A percentile compares a stretch with the other conserved stretches of the same genome.
Evolutionary conservation across 345 rosid species (phyloP).

Genomic region (Arabidopsis arenosa): DNA sequence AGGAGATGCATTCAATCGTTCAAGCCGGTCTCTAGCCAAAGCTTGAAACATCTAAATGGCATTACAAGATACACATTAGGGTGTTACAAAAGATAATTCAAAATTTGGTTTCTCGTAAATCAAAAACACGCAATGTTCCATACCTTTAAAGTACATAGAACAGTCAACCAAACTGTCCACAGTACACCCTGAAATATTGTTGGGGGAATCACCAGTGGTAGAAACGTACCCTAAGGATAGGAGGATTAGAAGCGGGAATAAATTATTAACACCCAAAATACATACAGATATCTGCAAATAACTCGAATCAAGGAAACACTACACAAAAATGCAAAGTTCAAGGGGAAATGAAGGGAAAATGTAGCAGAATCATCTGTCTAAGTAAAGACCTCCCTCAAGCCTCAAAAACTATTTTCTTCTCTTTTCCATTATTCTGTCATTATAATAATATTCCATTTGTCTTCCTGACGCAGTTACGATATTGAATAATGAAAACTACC

Average conservation of each 20-base stretch:
- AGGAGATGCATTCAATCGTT: constrained; percentile 94
- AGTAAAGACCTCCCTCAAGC: constrained; percentile 25
- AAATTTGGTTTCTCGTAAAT: constrained; percentile 13
- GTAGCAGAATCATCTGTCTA: constrained; percentile 16
- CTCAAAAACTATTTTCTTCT: constrained; percentile 8
- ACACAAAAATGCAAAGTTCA: constrained; percentile 15
- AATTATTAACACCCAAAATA: constrained; percentile 9
- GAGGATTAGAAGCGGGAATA: constrained; percentile 1
- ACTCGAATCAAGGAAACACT: constrained; percentile 1
- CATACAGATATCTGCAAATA: background rate
- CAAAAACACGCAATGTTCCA: constrained; percentile 20
- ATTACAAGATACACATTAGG: constrained; percentile 33
- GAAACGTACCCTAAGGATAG: constrained; percentile 76
- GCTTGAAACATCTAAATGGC: constrained; percentile 93
- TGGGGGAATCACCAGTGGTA: constrained; percentile 88
- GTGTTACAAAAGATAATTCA: constrained; percentile 8
- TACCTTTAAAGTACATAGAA: constrained; percentile 91
- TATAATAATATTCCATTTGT: background rate
- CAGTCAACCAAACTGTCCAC: constrained; percentile 89
- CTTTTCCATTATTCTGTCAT: constrained; percentile 3
- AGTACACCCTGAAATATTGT: constrained; percentile 79
- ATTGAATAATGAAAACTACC: constrained; percentile 21
- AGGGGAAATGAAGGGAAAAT: constrained; percentile 3
- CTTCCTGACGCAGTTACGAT: constrained; percentile 9
- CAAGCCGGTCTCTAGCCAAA: constrained; percentile 96